Percentiles rank a stretch among this genome's conserved stretches.
Conservation (phyloP, 2,329 filamentous ascomycete genomes). For the Phoma sp. region DNA sequence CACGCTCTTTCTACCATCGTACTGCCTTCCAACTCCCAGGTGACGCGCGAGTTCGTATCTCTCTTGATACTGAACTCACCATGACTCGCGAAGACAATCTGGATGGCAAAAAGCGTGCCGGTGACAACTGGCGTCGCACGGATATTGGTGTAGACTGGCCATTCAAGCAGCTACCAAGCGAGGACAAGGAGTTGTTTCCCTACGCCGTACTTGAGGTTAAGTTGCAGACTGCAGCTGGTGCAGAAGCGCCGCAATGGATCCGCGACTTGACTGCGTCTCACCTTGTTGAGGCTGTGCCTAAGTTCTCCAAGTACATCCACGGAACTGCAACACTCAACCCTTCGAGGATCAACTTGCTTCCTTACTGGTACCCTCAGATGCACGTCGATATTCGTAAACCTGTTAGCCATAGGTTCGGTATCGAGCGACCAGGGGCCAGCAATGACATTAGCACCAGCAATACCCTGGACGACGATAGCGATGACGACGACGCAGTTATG, state of each 20-base stretch:
- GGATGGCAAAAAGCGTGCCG: constrained; percentile 75
- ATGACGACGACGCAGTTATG: constrained; percentile 58
- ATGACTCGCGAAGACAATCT: constrained; percentile 96
- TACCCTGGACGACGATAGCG: constrained; percentile 76
- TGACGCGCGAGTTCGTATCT: constrained; percentile 94
- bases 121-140: constrained; percentile 93
- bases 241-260: constrained; percentile 96
- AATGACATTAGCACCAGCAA: constrained; percentile 78
- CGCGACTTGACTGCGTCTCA: constrained; percentile 91
- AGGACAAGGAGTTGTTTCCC: constrained; percentile 89
- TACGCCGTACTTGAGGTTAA: constrained; percentile 98
- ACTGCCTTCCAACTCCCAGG: constrained; percentile 97
- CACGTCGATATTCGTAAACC: constrained; percentile 96
- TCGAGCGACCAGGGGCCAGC: constrained; percentile 77
- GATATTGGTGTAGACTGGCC: constrained; percentile 97
- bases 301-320: constrained; percentile 99
- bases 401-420: constrained; percentile 85
- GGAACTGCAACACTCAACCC: constrained; percentile 89
- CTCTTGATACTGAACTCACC: constrained; percentile 91
- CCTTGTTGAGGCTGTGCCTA: constrained; percentile 96
- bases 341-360: constrained; percentile 83
- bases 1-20: constrained; percentile 95
- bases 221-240: constrained; percentile 92
- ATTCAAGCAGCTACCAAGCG: constrained; percentile 83
- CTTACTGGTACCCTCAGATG: constrained; percentile 99